Percentiles rank a stretch among this genome's conserved stretches.
Evolutionary conservation across 2,329 filamentous ascomycete genomes (phyloP).

Genomic region (Ophiostoma novo-ulmi): DNA sequence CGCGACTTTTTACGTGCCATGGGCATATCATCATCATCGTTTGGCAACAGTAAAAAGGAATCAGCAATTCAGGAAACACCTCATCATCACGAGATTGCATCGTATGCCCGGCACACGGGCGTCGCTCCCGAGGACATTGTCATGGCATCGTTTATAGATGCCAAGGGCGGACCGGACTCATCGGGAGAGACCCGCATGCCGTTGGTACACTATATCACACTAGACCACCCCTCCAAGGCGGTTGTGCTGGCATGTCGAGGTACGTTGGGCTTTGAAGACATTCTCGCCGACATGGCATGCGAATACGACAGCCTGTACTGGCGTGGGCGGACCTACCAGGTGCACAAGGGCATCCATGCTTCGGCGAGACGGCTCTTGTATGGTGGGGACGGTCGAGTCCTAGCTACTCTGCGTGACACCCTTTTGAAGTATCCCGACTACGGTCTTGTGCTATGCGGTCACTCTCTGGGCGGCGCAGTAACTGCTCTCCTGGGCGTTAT

Average conservation of each 20-base stretch:
- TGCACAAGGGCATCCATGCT: slow-evolving; percentile 70
- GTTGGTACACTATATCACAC: slow-evolving; percentile 66
- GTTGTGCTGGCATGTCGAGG: slow-evolving; percentile 69
- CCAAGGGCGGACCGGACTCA: slow-evolving; percentile 61
- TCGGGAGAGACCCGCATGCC: slow-evolving; percentile 62
- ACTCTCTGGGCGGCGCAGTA: slow-evolving; percentile 65
- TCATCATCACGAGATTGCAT: slow-evolving; percentile 57
- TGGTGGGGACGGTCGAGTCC: slow-evolving; percentile 60
- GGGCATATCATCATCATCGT: slow-evolving; percentile 50
- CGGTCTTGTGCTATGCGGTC: slow-evolving; percentile 63
- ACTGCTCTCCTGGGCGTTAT: slow-evolving; percentile 66
- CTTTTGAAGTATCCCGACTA: slow-evolving; percentile 64
- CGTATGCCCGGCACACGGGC: slow-evolving; percentile 59
- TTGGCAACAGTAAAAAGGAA: slow-evolving; percentile 40
- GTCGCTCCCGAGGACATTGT: slow-evolving; percentile 55
- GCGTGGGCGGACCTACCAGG: slow-evolving; percentile 60
- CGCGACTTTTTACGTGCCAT: slow-evolving; percentile 58
- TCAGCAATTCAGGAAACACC: background rate
- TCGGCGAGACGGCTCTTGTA: slow-evolving; percentile 64
- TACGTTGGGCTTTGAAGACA: slow-evolving; percentile 68
- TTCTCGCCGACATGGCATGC: slow-evolving; percentile 68
- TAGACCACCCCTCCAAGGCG: slow-evolving; percentile 66
- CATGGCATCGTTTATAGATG: slow-evolving; percentile 65
- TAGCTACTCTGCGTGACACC: slow-evolving; percentile 60
- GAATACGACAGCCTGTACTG: slow-evolving; percentile 63